Base-by-base conservation (phyloP, 2,329 filamentous ascomycete genomes). In the Mycosphaerella sp. region DNA sequence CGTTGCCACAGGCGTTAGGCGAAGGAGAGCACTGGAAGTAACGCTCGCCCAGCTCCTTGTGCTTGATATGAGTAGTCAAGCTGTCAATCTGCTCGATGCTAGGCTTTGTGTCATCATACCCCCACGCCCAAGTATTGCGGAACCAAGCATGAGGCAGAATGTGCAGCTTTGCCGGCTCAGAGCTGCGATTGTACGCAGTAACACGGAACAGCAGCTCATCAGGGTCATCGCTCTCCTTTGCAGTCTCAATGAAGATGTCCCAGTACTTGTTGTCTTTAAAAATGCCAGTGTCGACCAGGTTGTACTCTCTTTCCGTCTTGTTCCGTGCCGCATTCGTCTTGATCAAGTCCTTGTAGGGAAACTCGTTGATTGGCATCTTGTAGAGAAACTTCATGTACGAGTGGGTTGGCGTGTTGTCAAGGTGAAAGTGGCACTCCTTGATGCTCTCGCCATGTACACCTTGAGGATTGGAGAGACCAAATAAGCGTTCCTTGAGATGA, bases 351-450 rank as follows among this genome's bases (percentile, higher is more conserved):
- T 96, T 79, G 74, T 97, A 97, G 2, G 91, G 93, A 64, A 97
- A 97, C 57, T 85, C 82, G 63, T 79, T 80, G 71, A 97, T 91
- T 0, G 93, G 93, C 64, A 96, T 94, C 71, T 97, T 97, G 80
- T 97, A 97, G 60, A 97, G 84, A 66, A 84, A 94, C 71, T 97
- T 97, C 91, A 97, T 97, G 75, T 97, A 97, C 25, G 91, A 95
- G 71, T 96, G 90, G 50, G 81, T 81, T 52, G 91, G 91, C 25
- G 88, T 95, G 69, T 97, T 97, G 71, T 97, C 91, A 52, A 96
- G 73, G 70, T 97, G 91, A 66, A 96, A 97, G 72, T 97, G 89
- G 49, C 87, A 88, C 73, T 97, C 91, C 71, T 96, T 97, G 75
- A 97, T 79, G 68, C 89, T 94, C 73, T 97, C 93, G 58, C 93